Conservation (phyloP, 805 yeast genomes). For the Komagataella ulmi region DNA sequence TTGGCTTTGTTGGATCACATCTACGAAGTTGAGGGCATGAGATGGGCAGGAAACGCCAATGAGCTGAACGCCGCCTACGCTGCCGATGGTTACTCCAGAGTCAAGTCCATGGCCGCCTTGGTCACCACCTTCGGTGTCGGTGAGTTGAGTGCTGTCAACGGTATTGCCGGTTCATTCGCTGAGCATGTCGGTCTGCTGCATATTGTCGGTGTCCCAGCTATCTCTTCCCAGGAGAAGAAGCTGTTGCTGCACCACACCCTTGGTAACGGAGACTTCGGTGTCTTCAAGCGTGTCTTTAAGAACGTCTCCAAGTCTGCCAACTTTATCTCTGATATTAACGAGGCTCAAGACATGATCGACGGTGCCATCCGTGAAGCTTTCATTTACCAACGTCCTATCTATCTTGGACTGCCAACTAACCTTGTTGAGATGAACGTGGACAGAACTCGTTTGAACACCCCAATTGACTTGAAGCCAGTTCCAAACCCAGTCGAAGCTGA, state of each 20-base stretch:
- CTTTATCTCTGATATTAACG: conserved; percentile 44
- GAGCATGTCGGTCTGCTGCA: conserved; percentile 81
- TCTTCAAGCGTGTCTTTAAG: conserved; percentile 67
- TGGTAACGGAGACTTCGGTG: conserved; percentile 74
- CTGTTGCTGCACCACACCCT: conserved; percentile 70
- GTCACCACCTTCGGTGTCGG: conserved; percentile 89
- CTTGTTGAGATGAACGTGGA: conserved; percentile 56
- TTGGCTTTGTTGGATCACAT: conserved; percentile 57
- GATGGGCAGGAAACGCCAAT: conserved; percentile 89
- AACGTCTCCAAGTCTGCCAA: conserved; percentile 57
- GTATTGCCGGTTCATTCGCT: conserved; percentile 80
- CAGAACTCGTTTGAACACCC: conserved; percentile 40
- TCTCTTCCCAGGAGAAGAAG: conserved; percentile 58
- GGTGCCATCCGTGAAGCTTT: conserved; percentile 61
- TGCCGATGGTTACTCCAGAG: conserved; percentile 80
- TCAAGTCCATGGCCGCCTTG: conserved; percentile 62
- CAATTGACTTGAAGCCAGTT: conserved; percentile 46
- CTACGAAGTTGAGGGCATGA: conserved; percentile 59
- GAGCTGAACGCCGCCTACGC: conserved; percentile 84
- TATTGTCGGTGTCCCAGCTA: conserved; percentile 78
- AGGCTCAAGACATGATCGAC: conserved; percentile 65
- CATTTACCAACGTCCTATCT: conserved; percentile 67
- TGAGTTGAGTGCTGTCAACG: conserved; percentile 73
- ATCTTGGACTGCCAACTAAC: conserved; percentile 75
- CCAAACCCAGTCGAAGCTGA: conserved; percentile 51